These are phyloP conservation scores for Kregervanrija delftensis DNA, from an alignment of 805 yeast species.

Conservation along the genomic window DNA sequence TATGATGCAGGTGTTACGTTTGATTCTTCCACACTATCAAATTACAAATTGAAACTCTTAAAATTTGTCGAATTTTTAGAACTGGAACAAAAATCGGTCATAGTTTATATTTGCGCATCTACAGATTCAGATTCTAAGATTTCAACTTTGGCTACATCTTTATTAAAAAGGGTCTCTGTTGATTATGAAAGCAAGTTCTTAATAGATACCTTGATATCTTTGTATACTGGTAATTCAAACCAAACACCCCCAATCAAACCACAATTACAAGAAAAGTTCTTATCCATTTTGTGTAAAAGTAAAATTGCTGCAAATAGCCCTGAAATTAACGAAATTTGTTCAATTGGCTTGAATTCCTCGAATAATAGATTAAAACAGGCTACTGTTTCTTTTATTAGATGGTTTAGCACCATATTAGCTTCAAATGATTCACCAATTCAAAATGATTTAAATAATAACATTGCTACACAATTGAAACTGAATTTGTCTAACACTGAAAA, in stretches of 20 bases:
- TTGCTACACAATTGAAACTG: constrained; percentile 48
- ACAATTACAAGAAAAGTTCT: constrained; percentile 49
- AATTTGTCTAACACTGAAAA: constrained; percentile 37
- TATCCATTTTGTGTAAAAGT: constrained; percentile 46
- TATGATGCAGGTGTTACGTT: constrained; percentile 60
- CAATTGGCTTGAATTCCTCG: constrained; percentile 54
- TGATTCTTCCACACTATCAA: constrained; percentile 39
- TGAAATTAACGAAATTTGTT: constrained; percentile 41
- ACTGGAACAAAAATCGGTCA: constrained; percentile 27
- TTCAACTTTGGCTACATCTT: constrained; percentile 46
- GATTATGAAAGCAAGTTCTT: constrained; percentile 45
- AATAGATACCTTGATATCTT: constrained; percentile 35
- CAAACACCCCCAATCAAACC: constrained; percentile 46
- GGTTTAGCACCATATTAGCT: constrained; percentile 35
- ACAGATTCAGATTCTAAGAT: constrained; percentile 51
- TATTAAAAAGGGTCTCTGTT: constrained; percentile 41
- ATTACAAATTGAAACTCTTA: constrained; percentile 34
- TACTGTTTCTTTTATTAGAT: constrained; percentile 57
- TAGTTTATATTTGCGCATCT: constrained; percentile 53
- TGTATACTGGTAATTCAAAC: constrained; percentile 45
- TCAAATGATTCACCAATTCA: constrained; percentile 9
- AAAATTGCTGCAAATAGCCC: constrained; percentile 38
- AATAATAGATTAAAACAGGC: constrained; percentile 45
- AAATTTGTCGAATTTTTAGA: constrained; percentile 36
- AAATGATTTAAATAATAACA: constrained; percentile 29